A percentile compares a stretch with the other conserved stretches of the same genome.
Evolutionary conservation across 2,329 filamentous ascomycete species (phyloP).

Genomic region (Arachnopeziza araneosa): DNA sequence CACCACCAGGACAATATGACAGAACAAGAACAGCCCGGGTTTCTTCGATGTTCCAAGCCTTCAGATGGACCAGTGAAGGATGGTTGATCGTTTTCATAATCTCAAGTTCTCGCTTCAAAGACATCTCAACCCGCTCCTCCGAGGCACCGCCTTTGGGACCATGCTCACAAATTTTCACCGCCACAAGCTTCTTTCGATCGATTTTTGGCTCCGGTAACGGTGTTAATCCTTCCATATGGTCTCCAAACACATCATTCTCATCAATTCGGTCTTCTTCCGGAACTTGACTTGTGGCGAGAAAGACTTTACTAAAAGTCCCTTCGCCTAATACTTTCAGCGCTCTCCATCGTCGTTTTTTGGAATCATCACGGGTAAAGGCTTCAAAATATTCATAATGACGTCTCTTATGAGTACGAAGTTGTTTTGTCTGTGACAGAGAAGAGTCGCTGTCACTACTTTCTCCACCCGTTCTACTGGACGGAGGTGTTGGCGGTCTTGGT

Average conservation of each 20-base stretch:
- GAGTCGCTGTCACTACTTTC: conserved; percentile 44
- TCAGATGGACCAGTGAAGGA: conserved; percentile 84
- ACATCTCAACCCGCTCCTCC: conserved; percentile 88
- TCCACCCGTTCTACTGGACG: conserved; percentile 66
- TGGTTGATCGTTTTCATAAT: conserved; percentile 86
- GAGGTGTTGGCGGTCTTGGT: conserved; percentile 70
- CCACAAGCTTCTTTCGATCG: conserved; percentile 76
- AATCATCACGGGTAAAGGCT: conserved; percentile 58
- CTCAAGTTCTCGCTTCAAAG: conserved; percentile 88
- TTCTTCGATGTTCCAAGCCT: conserved; percentile 83
- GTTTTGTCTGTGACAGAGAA: conserved; percentile 37
- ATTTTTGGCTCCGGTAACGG: conserved; percentile 35
- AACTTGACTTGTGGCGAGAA: conserved; percentile 79
- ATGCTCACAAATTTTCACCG: conserved; percentile 92
- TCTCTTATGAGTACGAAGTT: conserved; percentile 32
- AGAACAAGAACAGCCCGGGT: conserved; percentile 79
- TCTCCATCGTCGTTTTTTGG: conserved; percentile 71
- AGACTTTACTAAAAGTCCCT: conserved; percentile 92
- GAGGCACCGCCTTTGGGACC: conserved; percentile 90
- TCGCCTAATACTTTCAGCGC: conserved; percentile 78
- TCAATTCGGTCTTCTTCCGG: conserved; percentile 39
- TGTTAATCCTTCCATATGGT: conserved; percentile 27
- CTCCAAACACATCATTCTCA: conserved; percentile 31
- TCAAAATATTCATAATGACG: conserved; percentile 59
- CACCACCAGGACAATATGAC: conserved; percentile 88